Conservation (phyloP, 2,329 filamentous ascomycete species). For the Aquanectria penicillioides region DNA sequence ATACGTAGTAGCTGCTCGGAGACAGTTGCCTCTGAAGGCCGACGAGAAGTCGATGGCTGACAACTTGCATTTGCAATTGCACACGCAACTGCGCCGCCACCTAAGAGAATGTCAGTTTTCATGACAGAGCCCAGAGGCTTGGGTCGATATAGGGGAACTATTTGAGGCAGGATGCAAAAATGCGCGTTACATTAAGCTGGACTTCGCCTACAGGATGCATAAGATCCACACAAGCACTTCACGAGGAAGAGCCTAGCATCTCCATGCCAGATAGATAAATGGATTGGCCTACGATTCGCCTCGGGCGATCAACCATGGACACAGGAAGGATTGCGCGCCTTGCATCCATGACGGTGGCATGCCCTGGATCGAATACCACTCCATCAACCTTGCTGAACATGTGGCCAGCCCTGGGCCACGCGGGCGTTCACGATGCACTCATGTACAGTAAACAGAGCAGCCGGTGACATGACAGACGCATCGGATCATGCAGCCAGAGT, state of each 20-base stretch:
- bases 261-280: conserved; percentile 9
- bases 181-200: not conserved
- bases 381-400: not conserved
- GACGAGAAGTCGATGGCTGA: no score
- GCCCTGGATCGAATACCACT: not conserved
- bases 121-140: not conserved
- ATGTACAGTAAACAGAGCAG: not conserved
- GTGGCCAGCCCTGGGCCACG: not conserved
- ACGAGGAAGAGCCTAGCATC: not conserved
- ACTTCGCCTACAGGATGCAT: not conserved
- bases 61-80: no score
- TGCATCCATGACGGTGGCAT: no score
- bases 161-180: not conserved
- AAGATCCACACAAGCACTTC: not conserved
- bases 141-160: not conserved
- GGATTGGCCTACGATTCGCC: not conserved
- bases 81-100: not conserved
- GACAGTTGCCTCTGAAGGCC: no score
- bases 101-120: not conserved
- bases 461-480: not conserved
- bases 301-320: conserved; percentile 3
- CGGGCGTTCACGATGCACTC: not conserved
- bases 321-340: not conserved
- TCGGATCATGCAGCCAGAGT: not conserved
- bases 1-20: not conserved